phyloP scores from a whole-genome alignment of 2,329 filamentous ascomycete genomes.

The Diaporthe vaccinii region DNA sequence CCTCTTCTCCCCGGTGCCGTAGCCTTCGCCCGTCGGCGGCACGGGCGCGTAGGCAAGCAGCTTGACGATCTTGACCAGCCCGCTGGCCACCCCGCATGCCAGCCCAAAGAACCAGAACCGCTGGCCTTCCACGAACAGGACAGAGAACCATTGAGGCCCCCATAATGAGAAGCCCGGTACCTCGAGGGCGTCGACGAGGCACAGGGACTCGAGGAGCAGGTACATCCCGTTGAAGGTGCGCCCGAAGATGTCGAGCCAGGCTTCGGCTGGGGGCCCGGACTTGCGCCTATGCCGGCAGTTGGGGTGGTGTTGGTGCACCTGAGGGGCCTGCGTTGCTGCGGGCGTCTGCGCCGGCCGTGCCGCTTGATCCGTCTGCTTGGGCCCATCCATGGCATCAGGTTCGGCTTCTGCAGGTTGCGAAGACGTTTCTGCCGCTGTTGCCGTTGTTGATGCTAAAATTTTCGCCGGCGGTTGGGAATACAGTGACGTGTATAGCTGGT shows the following conservation, averaged over 20 bases:
- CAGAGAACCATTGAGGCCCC: slow-evolving; percentile 60
- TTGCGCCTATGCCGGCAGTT: slow-evolving; percentile 38
- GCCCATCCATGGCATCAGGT: background rate
- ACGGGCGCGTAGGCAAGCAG: slow-evolving; percentile 53
- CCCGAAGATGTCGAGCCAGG: slow-evolving; percentile 67
- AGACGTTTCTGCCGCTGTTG: background rate
- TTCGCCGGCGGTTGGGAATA: slow-evolving; percentile 38
- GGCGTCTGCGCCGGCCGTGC: background rate
- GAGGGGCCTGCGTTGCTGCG: slow-evolving; percentile 48
- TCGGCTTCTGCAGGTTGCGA: background rate
- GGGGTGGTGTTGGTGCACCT: slow-evolving; percentile 22
- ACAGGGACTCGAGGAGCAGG: slow-evolving; percentile 75
- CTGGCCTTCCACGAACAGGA: slow-evolving; percentile 71
- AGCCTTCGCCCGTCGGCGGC: slow-evolving; percentile 49
- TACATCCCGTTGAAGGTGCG: slow-evolving; percentile 76
- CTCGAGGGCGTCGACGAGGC: slow-evolving; percentile 67
- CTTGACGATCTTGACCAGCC: slow-evolving; percentile 57
- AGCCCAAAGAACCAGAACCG: slow-evolving; percentile 79
- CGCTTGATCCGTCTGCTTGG: background rate
- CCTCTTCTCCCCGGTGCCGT: slow-evolving; percentile 45
- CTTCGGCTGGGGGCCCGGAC: slow-evolving; percentile 49
- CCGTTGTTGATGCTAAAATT: slow-evolving; percentile 26
- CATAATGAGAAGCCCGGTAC: slow-evolving; percentile 64
- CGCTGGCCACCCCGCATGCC: slow-evolving; percentile 61
- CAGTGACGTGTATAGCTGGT: slow-evolving; percentile 53